Percentiles rank a stretch among this genome's conserved stretches.
Evolutionary conservation across 2,329 filamentous ascomycete species (phyloP).

Genomic region (Penicillium freii): DNA sequence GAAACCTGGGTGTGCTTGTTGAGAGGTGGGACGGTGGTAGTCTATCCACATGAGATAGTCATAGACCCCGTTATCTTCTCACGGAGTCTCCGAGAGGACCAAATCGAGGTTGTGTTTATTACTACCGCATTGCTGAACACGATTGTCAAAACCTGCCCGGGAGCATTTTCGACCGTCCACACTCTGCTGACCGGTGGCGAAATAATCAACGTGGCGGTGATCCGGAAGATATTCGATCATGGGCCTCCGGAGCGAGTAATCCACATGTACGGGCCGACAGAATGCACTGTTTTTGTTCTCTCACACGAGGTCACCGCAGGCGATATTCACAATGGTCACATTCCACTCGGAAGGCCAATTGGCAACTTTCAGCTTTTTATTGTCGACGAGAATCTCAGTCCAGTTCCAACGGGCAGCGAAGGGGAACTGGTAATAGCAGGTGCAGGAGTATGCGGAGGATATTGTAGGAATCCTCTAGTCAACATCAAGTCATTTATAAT

Average conservation of each 20-base stretch:
- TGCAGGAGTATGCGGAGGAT: not conserved
- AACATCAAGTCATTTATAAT: not conserved
- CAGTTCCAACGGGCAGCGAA: not conserved
- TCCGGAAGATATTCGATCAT: not conserved
- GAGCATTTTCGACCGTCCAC: not conserved
- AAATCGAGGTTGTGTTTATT: not conserved
- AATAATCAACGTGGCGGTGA: not conserved
- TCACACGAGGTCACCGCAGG: not conserved
- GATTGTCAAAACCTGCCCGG: not conserved
- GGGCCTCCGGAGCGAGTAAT: not conserved
- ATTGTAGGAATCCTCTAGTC: not conserved
- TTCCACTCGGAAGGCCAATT: not conserved
- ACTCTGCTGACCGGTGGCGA: not conserved
- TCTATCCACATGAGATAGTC: not conserved
- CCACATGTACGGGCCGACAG: not conserved
- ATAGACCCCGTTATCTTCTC: not conserved
- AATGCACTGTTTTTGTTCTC: not conserved
- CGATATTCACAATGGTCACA: not conserved
- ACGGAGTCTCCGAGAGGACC: not conserved
- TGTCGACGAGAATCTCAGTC: not conserved
- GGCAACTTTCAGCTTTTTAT: not conserved
- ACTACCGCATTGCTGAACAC: not conserved
- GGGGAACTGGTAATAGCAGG: not conserved
- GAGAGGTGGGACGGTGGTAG: not conserved
- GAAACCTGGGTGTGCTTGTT: not conserved